phyloP scores from a whole-genome alignment of 352 stramenopile species.

The Phytophthora melonis region DNA sequence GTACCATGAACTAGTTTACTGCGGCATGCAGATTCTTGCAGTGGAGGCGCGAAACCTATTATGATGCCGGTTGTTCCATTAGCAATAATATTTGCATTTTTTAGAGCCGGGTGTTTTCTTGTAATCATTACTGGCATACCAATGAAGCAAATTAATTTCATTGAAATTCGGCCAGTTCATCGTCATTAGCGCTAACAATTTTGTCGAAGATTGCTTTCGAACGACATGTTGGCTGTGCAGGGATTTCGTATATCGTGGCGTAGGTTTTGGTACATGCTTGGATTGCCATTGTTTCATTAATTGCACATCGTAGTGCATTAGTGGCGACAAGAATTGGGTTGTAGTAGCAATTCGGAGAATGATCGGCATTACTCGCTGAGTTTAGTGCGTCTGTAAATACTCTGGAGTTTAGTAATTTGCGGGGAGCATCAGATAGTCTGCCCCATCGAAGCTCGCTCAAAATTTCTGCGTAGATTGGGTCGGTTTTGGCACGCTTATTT shows the following conservation, averaged over 20 bases:
- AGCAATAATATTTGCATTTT: not conserved
- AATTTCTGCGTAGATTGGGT: no score
- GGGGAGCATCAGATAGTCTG: no score
- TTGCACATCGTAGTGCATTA: no score
- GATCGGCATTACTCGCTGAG: no score
- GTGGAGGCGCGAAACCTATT: not conserved
- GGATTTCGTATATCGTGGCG: not conserved
- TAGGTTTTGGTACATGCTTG: no score
- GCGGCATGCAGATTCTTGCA: not conserved
- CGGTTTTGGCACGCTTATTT: no score
- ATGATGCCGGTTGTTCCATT: not conserved
- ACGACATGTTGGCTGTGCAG: not conserved
- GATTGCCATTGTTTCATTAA: no score
- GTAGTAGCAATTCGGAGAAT: no score
- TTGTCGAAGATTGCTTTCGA: not conserved
- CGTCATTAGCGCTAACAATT: not conserved
- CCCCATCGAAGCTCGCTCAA: no score
- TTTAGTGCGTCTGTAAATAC: no score
- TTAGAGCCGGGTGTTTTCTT: not conserved
- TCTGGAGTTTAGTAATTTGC: no score
- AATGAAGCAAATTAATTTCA: not conserved
- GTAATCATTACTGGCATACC: conserved; percentile 4
- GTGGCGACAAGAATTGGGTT: no score
- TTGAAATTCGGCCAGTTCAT: not conserved
- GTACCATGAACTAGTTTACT: not conserved